phyloP scores from a whole-genome alignment of 2,329 filamentous ascomycete species.

The Aotearoamyces nothofagi region DNA sequence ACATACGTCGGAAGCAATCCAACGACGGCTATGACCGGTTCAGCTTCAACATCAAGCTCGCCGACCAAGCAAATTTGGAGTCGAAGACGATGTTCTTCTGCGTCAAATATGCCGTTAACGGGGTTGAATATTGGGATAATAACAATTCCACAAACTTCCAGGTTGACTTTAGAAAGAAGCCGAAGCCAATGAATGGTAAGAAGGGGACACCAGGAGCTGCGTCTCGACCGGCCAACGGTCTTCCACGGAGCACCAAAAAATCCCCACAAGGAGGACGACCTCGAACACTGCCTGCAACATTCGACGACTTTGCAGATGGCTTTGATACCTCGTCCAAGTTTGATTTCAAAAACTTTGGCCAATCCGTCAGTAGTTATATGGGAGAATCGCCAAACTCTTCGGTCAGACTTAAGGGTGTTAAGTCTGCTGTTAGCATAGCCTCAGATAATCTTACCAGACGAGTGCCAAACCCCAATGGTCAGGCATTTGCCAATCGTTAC shows the following conservation, averaged over 20 bases:
- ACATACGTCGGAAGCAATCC: conserved; percentile 52
- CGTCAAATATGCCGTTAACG: conserved; percentile 71
- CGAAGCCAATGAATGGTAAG: conserved; percentile 44
- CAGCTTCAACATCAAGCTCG: conserved; percentile 84
- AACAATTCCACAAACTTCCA: conserved; percentile 81
- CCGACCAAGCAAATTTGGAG: conserved; percentile 82
- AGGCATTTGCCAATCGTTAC: conserved; percentile 83
- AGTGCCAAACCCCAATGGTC: conserved; percentile 41
- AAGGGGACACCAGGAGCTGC: conserved; percentile 32
- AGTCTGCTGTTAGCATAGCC: conserved; percentile 42
- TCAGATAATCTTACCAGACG: conserved; percentile 21
- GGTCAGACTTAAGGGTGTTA: conserved; percentile 56
- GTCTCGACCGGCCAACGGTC: conserved; percentile 32
- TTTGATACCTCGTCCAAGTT: conserved; percentile 24
- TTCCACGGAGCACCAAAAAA: conserved; percentile 53
- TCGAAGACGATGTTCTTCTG: conserved; percentile 88
- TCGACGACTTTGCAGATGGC: conserved; percentile 56
- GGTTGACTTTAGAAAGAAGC: conserved; percentile 78
- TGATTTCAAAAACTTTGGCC: conserved; percentile 37
- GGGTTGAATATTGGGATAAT: conserved; percentile 90
- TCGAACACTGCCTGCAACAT: conserved; percentile 33
- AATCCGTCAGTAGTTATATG: conserved; percentile 45
- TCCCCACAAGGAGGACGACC: conserved; percentile 29
- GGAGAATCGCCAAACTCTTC: conserved; percentile 40
- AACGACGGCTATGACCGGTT: conserved; percentile 70